Evolutionary conservation across 2,329 filamentous ascomycete genomes (phyloP), one percentile per base, ranked within the genome.

Genomic region (Penicillium sp.): DNA sequence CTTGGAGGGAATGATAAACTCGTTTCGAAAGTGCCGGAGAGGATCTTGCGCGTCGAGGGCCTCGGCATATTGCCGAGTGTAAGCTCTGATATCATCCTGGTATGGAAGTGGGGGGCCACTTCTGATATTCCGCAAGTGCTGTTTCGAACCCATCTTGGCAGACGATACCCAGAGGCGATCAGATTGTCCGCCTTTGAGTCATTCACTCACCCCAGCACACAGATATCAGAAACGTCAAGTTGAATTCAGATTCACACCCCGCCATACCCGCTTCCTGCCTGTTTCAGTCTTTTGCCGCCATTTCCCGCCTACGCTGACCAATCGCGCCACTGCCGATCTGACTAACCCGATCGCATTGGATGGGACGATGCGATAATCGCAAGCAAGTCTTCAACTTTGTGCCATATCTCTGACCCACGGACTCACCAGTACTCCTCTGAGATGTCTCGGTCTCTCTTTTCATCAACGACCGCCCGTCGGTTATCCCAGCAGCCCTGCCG

Each of bases 1-100:
- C 62, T 81, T 87, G 3, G 84, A 84, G 0, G 89, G 89, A 31
- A 94, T 81, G 33, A 84, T 75, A 61, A 91, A 95, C 52, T 91
- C 78, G 16, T 80, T 68, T 20, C 87, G 78, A 39, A 87, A 75
- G 41, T 73, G 68, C 11, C 68, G 65, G 26, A 88, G 63, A n/a
- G 73, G 65, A 57, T 87, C 83, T 51, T 79, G 70, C 0, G 68
- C 64, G 62, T 87, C 84, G 4, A 86, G 70, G 17, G 66, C 63
- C 39, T 64, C 51, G 18, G 72, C 71, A 47, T 72, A 69, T 43
- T 62, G 60, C 26, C 51, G 58, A 10, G 50, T 60, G 34, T 65
- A 59, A 16, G 60, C 59, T 43, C 57, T 54, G 44, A 57, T 58
- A 57, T 64, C 62, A 50, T 57, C 58, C 19, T 43, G 38, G 45